phyloP scores from a whole-genome alignment of 306 rosid genomes.

The Citrullus colocynthis region DNA sequence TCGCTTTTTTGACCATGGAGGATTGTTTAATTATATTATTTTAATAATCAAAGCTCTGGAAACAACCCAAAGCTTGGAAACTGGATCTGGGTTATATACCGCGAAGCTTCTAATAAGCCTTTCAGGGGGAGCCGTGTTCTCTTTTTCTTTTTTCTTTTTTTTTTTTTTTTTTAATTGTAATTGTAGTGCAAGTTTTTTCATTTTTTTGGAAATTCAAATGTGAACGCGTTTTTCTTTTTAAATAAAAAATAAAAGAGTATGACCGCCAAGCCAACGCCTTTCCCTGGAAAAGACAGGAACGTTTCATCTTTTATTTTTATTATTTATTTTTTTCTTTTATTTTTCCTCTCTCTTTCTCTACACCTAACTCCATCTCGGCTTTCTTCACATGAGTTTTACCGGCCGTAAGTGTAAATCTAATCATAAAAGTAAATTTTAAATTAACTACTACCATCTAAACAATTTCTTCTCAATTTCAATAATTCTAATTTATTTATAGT shows the following conservation, averaged over 20 bases:
- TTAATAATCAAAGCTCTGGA: not conserved
- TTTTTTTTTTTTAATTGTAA: not conserved
- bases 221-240: not conserved
- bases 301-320: not conserved
- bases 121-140: not conserved
- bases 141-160: not conserved
- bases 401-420: too few relatives aligned
- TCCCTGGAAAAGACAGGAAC: not conserved
- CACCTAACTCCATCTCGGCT: not conserved
- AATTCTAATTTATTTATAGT: not conserved
- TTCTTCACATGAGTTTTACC: not conserved
- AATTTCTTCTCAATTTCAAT: not conserved
- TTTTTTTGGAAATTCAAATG: not conserved
- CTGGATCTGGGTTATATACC: not conserved
- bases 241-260: not conserved
- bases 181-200: not conserved
- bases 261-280: not conserved
- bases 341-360: not conserved
- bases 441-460: too few relatives aligned
- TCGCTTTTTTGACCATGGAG: not conserved
- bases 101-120: not conserved
- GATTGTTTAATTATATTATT: not conserved
- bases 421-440: too few relatives aligned
- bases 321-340: not conserved
- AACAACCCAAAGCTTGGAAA: not conserved